Base-by-base conservation (phyloP, 768 basidiomycete species). In the Lactarius trivialis region DNA sequence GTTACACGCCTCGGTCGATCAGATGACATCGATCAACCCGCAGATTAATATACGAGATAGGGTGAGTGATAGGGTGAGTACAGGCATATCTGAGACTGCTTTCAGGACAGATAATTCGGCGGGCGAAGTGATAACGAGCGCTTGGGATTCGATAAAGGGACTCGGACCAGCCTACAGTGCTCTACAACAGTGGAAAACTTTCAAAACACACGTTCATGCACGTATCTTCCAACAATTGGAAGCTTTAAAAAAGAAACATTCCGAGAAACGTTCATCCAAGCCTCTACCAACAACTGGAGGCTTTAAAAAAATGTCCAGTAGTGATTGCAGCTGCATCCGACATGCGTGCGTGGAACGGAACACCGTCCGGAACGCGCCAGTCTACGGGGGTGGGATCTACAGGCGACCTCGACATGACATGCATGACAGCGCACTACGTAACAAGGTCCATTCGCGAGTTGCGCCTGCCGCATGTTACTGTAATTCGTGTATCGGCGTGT, bases 381-480 rank as follows among this genome's bases (percentile, higher is more conserved):
- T n/a, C n/a, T n/a, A n/a, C n/a, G n/a, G n/a, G n/a, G n/a, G n/a
- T n/a, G n/a, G 37, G 91, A 50, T 43, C 58, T 3, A 78, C 68
- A 8, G 76, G 74, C 33, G 78, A 74, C 56, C 64, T 91, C 89
- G 36, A 94, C 82, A 73, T 30, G 96, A 96, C 64, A 98, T 93
- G 39, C 2, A 30, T 3, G 30, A n/a, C n/a, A n/a, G n/a, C n/a
- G 30, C 30, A 30, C 30, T 30, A 92, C 85, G 89, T 89, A 68
- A 96, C 81, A 72, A 94, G 83, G 72, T 97, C n/a, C 89, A 53
- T 89, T 86, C 75, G 2, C 30, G n/a, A 30, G 3, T 98, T 95
- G 56, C 94, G 19, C 39, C 3, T n/a, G 79, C 86, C 94, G 96
- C 15, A 85, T 74, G 70, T 96, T 95, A 66, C n/a, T n/a, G n/a